Evolutionary conservation across 2,329 filamentous ascomycete species (phyloP).

Genomic region (Trichoderma arundinaceum): DNA sequence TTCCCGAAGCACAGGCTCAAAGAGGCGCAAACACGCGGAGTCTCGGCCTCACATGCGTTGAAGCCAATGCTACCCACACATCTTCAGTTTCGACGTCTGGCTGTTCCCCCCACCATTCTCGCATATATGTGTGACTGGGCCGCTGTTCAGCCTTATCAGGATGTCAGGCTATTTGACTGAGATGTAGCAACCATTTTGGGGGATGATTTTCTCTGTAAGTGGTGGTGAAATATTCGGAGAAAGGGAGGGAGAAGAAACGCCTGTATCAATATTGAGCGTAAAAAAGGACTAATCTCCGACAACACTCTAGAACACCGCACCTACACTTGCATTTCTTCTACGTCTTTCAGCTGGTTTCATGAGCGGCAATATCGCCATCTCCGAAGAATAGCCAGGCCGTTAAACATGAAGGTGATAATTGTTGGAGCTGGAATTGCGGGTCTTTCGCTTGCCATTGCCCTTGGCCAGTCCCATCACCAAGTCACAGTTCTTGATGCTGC

Average conservation of each 20-base stretch:
- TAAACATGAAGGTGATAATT: slow-evolving; percentile 42
- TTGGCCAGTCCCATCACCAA: slow-evolving; percentile 52
- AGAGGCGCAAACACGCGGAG: neutral
- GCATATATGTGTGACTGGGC: neutral
- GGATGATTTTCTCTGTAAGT: neutral
- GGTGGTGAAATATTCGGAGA: neutral
- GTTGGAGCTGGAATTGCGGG: slow-evolving; percentile 56
- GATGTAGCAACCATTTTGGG: too few relatives aligned
- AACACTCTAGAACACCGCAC: too few relatives aligned
- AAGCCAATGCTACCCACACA: neutral
- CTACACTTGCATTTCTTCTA: too few relatives aligned
- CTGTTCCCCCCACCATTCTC: neutral
- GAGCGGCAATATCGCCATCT: neutral
- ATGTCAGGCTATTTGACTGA: neutral
- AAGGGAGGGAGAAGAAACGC: too few relatives aligned
- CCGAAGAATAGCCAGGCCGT: neutral
- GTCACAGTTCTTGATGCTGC: slow-evolving; percentile 56
- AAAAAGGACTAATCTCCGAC: neutral
- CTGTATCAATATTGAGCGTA: neutral
- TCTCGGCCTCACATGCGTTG: neutral
- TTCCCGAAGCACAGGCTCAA: too few relatives aligned
- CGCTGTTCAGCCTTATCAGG: neutral
- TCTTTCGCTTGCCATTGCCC: slow-evolving; percentile 41
- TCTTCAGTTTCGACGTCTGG: neutral
- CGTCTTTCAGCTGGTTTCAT: neutral